These are phyloP conservation scores for Nitzschia sp. DNA, from an alignment of 108 stramenopile species.

Conservation along the genomic window DNA sequence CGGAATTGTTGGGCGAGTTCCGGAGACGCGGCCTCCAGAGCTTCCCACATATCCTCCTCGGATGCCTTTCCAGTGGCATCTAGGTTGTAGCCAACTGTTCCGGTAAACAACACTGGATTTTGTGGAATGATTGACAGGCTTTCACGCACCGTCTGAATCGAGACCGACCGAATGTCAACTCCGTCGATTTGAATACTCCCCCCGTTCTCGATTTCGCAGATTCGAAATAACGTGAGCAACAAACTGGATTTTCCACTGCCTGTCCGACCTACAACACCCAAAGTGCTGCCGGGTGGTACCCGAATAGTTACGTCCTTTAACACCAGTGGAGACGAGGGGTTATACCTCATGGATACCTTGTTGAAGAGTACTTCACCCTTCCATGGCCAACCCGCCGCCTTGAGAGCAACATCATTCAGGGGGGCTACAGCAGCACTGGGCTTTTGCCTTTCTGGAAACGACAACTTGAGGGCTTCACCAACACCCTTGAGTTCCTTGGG, in stretches of 20 bases:
- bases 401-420: slow-evolving; percentile 30
- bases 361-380: slow-evolving; percentile 67
- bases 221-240: slow-evolving; percentile 88
- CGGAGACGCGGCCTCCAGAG: slow-evolving; percentile 79
- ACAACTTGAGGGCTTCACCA: slow-evolving; percentile 45
- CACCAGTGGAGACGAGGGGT: slow-evolving; percentile 55
- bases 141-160: slow-evolving; percentile 75
- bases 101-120: slow-evolving; percentile 93
- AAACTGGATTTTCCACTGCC: slow-evolving; percentile 86
- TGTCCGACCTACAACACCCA: slow-evolving; percentile 76
- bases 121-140: slow-evolving; percentile 93
- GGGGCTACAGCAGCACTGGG: slow-evolving; percentile 21
- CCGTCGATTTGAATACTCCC: slow-evolving; percentile 90
- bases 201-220: slow-evolving; percentile 67
- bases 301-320: slow-evolving; percentile 55
- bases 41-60: slow-evolving; percentile 72
- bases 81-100: slow-evolving; percentile 87
- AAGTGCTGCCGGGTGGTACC: slow-evolving; percentile 64
- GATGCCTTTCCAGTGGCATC: slow-evolving; percentile 75
- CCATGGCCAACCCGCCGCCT: slow-evolving; percentile 76
- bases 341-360: slow-evolving; percentile 81
- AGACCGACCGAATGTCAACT: slow-evolving; percentile 82
- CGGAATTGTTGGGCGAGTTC: slow-evolving; percentile 56
- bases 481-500: slow-evolving; percentile 35
- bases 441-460: slow-evolving; percentile 2